A percentile compares a stretch with the other conserved stretches of the same genome.
Evolutionary conservation across 176 grass and related monocot species (phyloP).

Genomic region (Zoysia pacifica): DNA sequence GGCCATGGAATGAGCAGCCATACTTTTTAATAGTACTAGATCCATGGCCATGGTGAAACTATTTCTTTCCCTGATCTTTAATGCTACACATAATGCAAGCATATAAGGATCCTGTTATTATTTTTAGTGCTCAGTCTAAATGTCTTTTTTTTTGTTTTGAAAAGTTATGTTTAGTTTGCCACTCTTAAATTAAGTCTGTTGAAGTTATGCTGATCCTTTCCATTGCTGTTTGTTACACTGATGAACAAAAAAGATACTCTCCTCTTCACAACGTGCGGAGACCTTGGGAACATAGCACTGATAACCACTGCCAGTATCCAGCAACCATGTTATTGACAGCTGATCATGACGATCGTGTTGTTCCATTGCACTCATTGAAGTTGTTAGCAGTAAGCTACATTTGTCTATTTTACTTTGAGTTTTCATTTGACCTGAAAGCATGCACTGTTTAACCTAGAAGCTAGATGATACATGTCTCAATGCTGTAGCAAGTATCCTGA

Average conservation of each 20-base stretch:
- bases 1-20: background rate
- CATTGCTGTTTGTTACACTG: constrained; percentile 18
- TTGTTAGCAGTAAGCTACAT: constrained; percentile 78
- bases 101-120: constrained; percentile 1
- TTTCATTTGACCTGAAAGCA: constrained; percentile 26
- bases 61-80: background rate
- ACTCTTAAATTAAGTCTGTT: constrained; percentile 23
- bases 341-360: constrained; percentile 93
- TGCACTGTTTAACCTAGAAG: background rate
- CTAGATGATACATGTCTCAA: constrained; percentile 1
- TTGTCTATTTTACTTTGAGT: constrained; percentile 23
- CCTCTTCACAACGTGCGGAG: constrained; percentile 83
- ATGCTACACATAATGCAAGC: background rate
- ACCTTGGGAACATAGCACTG: constrained; percentile 70
- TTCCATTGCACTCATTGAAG: constrained; percentile 92
- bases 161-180: background rate
- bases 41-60: background rate
- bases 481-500: background rate
- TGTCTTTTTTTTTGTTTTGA: constrained; percentile 4
- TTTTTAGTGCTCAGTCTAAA: background rate
- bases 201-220: constrained; percentile 25
- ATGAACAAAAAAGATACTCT: constrained; percentile 67
- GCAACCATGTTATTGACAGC: constrained; percentile 86
- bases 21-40: background rate
- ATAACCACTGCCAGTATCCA: constrained; percentile 58